phyloP scores from a whole-genome alignment of 2,329 filamentous ascomycete species.

The Colletotrichum ledebouriae region DNA sequence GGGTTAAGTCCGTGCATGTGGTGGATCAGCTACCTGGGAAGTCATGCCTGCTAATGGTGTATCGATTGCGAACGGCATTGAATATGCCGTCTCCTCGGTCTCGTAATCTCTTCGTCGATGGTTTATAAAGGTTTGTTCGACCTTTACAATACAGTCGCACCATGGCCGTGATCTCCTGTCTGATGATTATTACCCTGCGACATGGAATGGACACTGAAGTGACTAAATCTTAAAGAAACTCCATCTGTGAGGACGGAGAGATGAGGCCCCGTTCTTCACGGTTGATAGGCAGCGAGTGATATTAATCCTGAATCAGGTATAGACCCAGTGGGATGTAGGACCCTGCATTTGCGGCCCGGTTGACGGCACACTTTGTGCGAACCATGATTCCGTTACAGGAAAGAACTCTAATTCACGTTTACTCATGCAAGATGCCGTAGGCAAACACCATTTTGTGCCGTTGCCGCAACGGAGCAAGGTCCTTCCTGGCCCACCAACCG shows the following conservation, averaged over 20 bases:
- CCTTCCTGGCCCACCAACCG: neutral
- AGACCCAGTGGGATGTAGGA: neutral
- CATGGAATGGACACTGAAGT: slow-evolving; percentile 11
- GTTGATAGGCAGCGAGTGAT: neutral
- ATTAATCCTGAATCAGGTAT: slow-evolving; percentile 1
- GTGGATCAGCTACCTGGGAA: no score
- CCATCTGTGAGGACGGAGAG: no score
- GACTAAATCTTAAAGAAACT: neutral
- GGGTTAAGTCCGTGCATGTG: no score
- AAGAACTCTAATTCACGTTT: slow-evolving; percentile 26
- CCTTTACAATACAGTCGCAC: neutral
- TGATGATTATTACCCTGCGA: neutral
- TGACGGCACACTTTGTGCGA: slow-evolving; percentile 17
- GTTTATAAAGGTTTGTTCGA: slow-evolving; percentile 1
- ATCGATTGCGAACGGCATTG: no score
- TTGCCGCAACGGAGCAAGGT: neutral
- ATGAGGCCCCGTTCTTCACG: no score
- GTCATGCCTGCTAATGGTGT: no score
- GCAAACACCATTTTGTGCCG: neutral
- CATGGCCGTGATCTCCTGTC: neutral
- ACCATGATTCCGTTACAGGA: slow-evolving; percentile 29
- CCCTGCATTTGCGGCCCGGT: slow-evolving; percentile 6
- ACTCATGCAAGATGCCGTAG: neutral
- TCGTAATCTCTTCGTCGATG: neutral
- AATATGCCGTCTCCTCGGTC: no score